These are phyloP conservation scores for Scortechinia acanthostroma DNA, from an alignment of 2,329 filamentous ascomycete genomes.

Conservation along the genomic window DNA sequence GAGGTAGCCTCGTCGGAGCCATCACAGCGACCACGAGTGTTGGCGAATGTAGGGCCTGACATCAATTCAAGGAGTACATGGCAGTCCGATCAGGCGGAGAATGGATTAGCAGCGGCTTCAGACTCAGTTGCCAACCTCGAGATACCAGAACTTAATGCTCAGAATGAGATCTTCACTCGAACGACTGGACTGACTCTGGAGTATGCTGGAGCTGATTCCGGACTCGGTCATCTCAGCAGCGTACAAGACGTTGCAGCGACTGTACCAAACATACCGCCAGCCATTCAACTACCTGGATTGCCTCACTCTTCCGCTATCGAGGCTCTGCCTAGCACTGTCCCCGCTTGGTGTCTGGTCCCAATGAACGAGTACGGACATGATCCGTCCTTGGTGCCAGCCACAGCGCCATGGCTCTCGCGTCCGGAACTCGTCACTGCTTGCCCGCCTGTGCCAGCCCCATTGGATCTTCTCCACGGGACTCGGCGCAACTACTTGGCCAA, in stretches of 20 bases:
- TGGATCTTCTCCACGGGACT: conserved; percentile 15
- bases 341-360: not conserved
- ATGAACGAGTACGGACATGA: not conserved
- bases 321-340: not conserved
- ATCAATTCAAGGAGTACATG: too few species aligned
- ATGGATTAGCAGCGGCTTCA: not conserved
- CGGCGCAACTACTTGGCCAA: conserved; percentile 13
- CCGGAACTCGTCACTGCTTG: conserved; percentile 10
- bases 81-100: not conserved
- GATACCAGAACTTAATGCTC: not conserved
- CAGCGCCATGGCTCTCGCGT: conserved; percentile 1
- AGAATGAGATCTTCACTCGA: not conserved
- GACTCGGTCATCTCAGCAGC: too few species aligned
- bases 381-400: not conserved
- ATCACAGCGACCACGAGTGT: too few species aligned
- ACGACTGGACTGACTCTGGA: too few species aligned
- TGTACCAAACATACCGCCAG: too few species aligned
- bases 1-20: conserved; percentile 9
- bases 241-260: too few species aligned
- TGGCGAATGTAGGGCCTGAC: too few species aligned
- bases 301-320: not conserved
- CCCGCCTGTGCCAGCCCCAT: conserved; percentile 11
- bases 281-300: too few species aligned
- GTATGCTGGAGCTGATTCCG: too few species aligned
- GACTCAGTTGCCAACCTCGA: not conserved